These are phyloP conservation scores for Trichophaea hybrida DNA, from an alignment of 2,329 filamentous ascomycete genomes.

Conservation along the genomic window DNA sequence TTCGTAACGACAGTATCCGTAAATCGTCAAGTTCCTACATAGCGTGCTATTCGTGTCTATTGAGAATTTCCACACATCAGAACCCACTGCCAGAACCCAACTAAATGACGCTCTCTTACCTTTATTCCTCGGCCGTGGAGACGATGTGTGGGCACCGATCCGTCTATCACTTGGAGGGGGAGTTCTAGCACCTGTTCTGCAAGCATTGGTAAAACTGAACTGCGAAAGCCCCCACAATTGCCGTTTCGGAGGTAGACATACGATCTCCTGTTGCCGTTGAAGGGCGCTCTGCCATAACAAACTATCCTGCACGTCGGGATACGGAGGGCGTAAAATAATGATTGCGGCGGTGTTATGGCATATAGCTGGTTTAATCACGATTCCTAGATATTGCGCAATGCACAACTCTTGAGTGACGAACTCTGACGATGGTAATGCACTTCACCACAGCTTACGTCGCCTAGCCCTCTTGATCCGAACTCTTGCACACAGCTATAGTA, in stretches of 20 bases:
- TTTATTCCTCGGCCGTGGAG: conserved; percentile 22
- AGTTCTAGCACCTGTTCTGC: conserved; percentile 18
- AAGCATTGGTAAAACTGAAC: conserved; percentile 16
- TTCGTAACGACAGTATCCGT: conserved; percentile 83
- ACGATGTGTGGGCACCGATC: conserved; percentile 17
- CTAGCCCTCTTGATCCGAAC: neutral
- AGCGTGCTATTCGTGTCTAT: conserved; percentile 57
- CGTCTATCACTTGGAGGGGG: conserved; percentile 20
- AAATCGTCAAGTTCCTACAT: conserved; percentile 85
- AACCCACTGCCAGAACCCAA: neutral
- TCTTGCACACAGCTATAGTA: neutral
- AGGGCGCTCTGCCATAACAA: conserved; percentile 21
- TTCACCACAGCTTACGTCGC: neutral
- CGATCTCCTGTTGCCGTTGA: conserved; percentile 22
- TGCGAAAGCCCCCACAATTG: conserved; percentile 8
- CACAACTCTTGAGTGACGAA: no score
- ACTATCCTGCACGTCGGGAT: neutral
- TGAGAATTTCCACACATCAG: neutral
- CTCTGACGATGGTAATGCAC: neutral
- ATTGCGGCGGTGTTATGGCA: neutral
- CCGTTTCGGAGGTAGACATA: conserved; percentile 13
- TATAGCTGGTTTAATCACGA: neutral
- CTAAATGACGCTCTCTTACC: conserved; percentile 8
- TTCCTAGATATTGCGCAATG: neutral
- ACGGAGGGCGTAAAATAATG: neutral